Evolutionary conservation across 257 asterid genomes (phyloP).

Genomic region (Nicotiana otophora): DNA sequence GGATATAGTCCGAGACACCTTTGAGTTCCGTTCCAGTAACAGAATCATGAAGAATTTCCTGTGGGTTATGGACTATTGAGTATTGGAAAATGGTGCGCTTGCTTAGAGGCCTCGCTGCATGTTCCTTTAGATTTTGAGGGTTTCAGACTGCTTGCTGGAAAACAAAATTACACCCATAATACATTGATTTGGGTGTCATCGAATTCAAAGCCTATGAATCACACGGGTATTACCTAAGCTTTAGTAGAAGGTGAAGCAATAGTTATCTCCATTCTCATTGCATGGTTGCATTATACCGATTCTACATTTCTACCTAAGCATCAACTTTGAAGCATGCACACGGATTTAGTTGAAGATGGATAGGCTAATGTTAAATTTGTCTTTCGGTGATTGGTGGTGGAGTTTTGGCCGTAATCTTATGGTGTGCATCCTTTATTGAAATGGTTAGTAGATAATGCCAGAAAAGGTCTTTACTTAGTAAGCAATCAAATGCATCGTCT

Average conservation of each 20-base stretch:
- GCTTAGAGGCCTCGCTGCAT: not conserved
- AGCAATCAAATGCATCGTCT: not conserved
- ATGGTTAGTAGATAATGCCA: not conserved
- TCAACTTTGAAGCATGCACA: not conserved
- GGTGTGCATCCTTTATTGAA: not conserved
- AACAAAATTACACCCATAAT: not conserved
- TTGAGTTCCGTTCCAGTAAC: no score
- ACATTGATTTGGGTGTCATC: not conserved
- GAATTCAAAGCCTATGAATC: not conserved
- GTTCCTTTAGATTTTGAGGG: not conserved
- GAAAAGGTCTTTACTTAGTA: not conserved
- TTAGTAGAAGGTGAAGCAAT: not conserved
- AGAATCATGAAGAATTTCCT: no score
- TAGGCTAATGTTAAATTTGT: not conserved
- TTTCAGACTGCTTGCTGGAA: not conserved
- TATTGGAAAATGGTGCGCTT: not conserved
- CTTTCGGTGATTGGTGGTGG: not conserved
- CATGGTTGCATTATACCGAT: not conserved
- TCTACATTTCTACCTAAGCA: not conserved
- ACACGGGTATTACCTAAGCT: not conserved
- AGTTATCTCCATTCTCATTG: not conserved
- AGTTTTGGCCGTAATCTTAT: not conserved
- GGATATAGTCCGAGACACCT: not conserved
- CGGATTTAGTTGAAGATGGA: not conserved
- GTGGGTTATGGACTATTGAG: not conserved